Conservation (phyloP, 495 filamentous ascomycete genomes). For the Bryoglossum gracile region DNA sequence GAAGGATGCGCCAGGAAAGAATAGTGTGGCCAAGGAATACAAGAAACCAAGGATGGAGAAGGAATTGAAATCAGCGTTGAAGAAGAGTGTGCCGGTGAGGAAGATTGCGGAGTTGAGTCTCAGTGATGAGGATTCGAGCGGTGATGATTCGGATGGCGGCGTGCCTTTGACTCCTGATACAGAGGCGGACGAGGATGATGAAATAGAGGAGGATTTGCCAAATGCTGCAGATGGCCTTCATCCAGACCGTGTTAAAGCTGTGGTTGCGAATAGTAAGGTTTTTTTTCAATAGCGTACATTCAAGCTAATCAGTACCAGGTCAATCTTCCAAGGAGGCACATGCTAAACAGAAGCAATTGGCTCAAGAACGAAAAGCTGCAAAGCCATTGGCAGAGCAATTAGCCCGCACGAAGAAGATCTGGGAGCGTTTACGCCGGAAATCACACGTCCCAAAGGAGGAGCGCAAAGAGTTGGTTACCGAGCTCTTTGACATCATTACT, state of each 20-base stretch:
- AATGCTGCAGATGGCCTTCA: constrained; percentile 21
- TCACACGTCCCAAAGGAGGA: constrained; percentile 83
- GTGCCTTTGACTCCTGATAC: constrained; percentile 30
- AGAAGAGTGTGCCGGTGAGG: constrained; percentile 23
- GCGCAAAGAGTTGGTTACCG: constrained; percentile 74
- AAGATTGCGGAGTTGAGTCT: constrained; percentile 8
- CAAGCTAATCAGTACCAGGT: constrained; percentile 21
- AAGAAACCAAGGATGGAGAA: constrained; percentile 42
- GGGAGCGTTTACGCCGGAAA: constrained; percentile 88
- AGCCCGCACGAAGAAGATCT: constrained; percentile 87
- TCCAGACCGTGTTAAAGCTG: constrained; percentile 23
- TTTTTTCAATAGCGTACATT: background rate
- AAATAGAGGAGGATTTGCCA: background rate
- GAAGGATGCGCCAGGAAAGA: constrained; percentile 20
- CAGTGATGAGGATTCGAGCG: constrained; percentile 25
- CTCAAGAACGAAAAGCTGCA: constrained; percentile 79
- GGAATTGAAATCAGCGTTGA: constrained; percentile 12
- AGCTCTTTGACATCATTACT: constrained; percentile 85
- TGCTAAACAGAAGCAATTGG: constrained; percentile 82
- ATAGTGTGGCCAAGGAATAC: constrained; percentile 11
- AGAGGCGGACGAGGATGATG: constrained; percentile 12
- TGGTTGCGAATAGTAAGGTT: constrained; percentile 19
- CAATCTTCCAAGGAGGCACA: constrained; percentile 74
- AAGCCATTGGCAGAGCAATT: constrained; percentile 90
- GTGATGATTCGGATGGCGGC: constrained; percentile 31